Conservation (phyloP, 1,284 basidiomycete genomes). For the Volvariella surrecta region DNA sequence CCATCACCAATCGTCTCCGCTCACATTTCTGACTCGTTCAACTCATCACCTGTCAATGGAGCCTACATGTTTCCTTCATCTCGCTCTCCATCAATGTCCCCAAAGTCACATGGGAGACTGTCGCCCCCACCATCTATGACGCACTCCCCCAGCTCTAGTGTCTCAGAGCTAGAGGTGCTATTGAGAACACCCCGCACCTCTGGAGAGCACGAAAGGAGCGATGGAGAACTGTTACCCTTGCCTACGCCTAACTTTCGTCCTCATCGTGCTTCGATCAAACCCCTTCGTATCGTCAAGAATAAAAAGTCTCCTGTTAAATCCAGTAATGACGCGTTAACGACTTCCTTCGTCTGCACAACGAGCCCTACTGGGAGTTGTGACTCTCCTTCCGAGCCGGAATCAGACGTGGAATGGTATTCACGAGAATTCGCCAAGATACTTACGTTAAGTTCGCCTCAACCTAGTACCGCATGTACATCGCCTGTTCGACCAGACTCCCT, state of each 20-base stretch:
- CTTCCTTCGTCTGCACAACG: conserved; percentile 7
- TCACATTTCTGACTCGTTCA: conserved; percentile 24
- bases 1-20: conserved; percentile 14
- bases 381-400: conserved; percentile 22
- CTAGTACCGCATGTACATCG: conserved; percentile 10
- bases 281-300: conserved; percentile 29
- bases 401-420: conserved; percentile 33
- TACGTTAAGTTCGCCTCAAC: conserved; percentile 20
- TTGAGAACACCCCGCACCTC: conserved; percentile 31
- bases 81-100: conserved; percentile 21
- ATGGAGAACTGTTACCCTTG: conserved; percentile 23
- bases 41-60: conserved; percentile 23
- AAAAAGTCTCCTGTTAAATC: conserved; percentile 5
- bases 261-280: conserved; percentile 24
- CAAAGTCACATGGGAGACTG: conserved; percentile 8
- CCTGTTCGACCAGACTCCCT: conserved; percentile 26
- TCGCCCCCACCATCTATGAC: conserved; percentile 22
- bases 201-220: conserved; percentile 6
- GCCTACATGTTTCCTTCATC: conserved; percentile 28
- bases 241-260: conserved; percentile 18
- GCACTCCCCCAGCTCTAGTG: conserved; percentile 23
- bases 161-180: conserved; percentile 20
- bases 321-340: conserved; percentile 11
- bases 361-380: conserved; percentile 12
- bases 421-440: conserved; percentile 29